Evolutionary conservation across 108 stramenopile species (phyloP), one percentile per base, ranked within the genome.

Genomic region (Bacterosira constricta): DNA sequence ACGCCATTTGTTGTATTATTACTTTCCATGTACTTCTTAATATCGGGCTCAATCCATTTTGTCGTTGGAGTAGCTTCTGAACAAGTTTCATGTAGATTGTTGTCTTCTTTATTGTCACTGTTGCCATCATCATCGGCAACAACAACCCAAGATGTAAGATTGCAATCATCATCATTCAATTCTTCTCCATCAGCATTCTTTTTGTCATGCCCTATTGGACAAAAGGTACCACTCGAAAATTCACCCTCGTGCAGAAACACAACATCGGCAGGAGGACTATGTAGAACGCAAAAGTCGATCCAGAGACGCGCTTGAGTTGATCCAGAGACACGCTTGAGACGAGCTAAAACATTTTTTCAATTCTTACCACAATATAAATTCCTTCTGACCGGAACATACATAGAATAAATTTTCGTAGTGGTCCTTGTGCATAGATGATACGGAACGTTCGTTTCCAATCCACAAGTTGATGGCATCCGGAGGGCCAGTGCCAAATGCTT

Each of bases 401-500:
- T 84, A 89, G 62, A 96, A 97, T 46, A 98, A 76, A 75, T 98
- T 98, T 61, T 98, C 97, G 50, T 96, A 98, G 63, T 89, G 94
- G 75, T 98, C 98, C 70, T 96, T 96, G 83, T 98, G 98, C 83
- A 93, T 83, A n/a, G 90, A 83, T 3, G 98, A 97, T 20, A 92
- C 79, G 0, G 96, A 84, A 20, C 79, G 66, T 51, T 94, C 92
- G 69, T 97, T 90, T 2, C 98, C 98, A 39, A 98, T 90, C 98
- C 98, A 98, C 30, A 98, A 54, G 75, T 98, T 98, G 6, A 96
- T 72, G 4, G 98, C 98, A 57, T 98, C 97, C 1, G 94, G 95
- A 56, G 85, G 80, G 0, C 83, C 84, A 0, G 83, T 79, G 3
- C 77, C 88, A 55, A 89, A 88, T 29, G 88, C 88, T 62, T 86